These are phyloP conservation scores for Candida yuanshanica DNA, from an alignment of 805 yeast species.

Conservation along the genomic window DNA sequence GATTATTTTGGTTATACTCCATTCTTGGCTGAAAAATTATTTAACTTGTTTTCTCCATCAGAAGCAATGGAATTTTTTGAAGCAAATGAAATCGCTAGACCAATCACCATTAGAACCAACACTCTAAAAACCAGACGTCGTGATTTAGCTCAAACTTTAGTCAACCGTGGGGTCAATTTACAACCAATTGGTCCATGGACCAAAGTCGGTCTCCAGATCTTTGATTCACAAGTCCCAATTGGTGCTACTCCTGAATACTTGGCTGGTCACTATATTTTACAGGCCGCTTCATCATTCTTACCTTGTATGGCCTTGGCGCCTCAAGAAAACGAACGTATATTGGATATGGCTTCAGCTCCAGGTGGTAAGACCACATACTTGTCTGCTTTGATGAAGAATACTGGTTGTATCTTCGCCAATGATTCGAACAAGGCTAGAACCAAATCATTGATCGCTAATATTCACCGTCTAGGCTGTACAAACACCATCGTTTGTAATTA, in stretches of 20 bases:
- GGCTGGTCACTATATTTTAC: constrained; percentile 96
- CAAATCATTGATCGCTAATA: constrained; percentile 92
- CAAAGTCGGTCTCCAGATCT: constrained; percentile 93
- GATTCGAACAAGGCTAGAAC: constrained; percentile 97
- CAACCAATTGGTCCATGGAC: constrained; percentile 99
- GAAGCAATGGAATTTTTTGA: constrained; percentile 98
- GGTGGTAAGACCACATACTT: constrained; percentile 98
- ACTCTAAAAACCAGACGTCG: constrained; percentile 92
- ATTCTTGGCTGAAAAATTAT: constrained; percentile 89
- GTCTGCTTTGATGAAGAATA: constrained; percentile 94
- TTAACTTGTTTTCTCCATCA: constrained; percentile 84
- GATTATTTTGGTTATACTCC: constrained; percentile 91
- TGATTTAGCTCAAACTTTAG: constrained; percentile 90
- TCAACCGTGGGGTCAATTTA: constrained; percentile 93
- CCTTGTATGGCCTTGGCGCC: constrained; percentile 98
- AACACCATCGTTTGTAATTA: constrained; percentile 95
- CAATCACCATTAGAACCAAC: constrained; percentile 96
- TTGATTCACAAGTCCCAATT: constrained; percentile 98
- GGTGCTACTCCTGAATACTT: constrained; percentile 99
- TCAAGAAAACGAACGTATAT: constrained; percentile 90
- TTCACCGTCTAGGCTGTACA: constrained; percentile 93
- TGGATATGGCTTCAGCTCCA: constrained; percentile 99
- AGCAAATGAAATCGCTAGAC: constrained; percentile 96
- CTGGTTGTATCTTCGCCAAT: constrained; percentile 96
- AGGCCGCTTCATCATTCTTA: constrained; percentile 96